Evolutionary conservation across 2,329 filamentous ascomycete genomes (phyloP).

Genomic region (Fusarium papillatum): DNA sequence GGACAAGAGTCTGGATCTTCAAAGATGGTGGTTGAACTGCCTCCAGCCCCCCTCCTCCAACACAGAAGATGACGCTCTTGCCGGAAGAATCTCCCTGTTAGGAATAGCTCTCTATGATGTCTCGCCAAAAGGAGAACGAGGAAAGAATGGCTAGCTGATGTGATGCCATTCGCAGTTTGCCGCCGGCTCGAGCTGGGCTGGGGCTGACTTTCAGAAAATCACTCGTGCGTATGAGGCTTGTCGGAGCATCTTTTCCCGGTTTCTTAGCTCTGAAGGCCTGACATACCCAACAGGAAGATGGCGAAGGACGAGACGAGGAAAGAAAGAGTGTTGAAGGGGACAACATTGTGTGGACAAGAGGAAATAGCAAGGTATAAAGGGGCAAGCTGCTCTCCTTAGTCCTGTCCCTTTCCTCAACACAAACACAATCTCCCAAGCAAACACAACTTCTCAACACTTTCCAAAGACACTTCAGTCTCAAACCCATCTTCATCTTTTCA

Average conservation of each 20-base stretch:
- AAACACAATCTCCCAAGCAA: background rate
- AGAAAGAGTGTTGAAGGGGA: background rate
- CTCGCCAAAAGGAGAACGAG: background rate
- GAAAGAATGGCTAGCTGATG: background rate
- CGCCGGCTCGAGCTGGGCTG: background rate
- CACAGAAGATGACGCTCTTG: background rate
- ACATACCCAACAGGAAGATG: background rate
- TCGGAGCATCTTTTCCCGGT: background rate
- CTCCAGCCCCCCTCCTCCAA: background rate
- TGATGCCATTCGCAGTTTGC: background rate
- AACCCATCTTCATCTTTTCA: background rate
- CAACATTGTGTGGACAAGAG: background rate
- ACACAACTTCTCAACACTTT: background rate
- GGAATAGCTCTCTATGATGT: background rate
- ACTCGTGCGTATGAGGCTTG: slow-evolving; percentile 1
- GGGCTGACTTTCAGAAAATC: background rate
- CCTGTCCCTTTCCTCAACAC: background rate
- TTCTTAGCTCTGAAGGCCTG: background rate
- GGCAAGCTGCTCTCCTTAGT: background rate
- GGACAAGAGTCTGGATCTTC: background rate
- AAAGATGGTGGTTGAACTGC: background rate
- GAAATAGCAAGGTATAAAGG: background rate
- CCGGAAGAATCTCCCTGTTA: background rate
- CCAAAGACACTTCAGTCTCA: background rate
- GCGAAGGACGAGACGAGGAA: too few relatives aligned